phyloP scores from a whole-genome alignment of 2,329 filamentous ascomycete species.

The Bertia moriformis region DNA sequence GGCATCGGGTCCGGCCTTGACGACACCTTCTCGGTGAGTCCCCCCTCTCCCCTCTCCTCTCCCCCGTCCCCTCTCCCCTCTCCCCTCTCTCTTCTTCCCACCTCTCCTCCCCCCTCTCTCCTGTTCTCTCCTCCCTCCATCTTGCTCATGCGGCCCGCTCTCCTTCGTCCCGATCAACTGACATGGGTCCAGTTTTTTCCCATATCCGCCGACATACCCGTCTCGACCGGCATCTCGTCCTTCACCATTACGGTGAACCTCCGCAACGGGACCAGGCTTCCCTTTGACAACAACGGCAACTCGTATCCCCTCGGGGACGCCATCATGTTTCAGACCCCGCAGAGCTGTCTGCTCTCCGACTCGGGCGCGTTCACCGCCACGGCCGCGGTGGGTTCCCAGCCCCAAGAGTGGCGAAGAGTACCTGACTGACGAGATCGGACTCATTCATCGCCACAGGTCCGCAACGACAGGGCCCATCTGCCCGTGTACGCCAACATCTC shows the following conservation, averaged over 20 bases:
- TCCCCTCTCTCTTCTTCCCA: too few species aligned
- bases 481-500: constrained; percentile 25
- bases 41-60: too few species aligned
- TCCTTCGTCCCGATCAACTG: too few species aligned
- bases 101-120: too few species aligned
- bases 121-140: too few species aligned
- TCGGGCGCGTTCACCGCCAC: constrained; percentile 26
- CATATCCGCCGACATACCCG: too few species aligned
- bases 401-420: too few species aligned
- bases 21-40: constrained; percentile 37
- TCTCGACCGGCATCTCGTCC: constrained; percentile 44
- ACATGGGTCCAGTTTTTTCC: too few species aligned
- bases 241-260: constrained; percentile 37
- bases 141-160: too few species aligned
- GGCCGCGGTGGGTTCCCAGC: constrained; percentile 17
- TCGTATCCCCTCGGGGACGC: constrained; percentile 38
- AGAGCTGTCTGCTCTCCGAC: constrained; percentile 35
- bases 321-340: constrained; percentile 36
- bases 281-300: constrained; percentile 41
- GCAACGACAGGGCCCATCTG: constrained; percentile 26
- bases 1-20: constrained; percentile 41
- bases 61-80: constrained; percentile 17
- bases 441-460: constrained; percentile 22
- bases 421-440: too few species aligned
- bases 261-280: constrained; percentile 26